Evolutionary conservation across 139 green algal genomes (phyloP).

Genomic region (Mychonastes homosphaera): DNA sequence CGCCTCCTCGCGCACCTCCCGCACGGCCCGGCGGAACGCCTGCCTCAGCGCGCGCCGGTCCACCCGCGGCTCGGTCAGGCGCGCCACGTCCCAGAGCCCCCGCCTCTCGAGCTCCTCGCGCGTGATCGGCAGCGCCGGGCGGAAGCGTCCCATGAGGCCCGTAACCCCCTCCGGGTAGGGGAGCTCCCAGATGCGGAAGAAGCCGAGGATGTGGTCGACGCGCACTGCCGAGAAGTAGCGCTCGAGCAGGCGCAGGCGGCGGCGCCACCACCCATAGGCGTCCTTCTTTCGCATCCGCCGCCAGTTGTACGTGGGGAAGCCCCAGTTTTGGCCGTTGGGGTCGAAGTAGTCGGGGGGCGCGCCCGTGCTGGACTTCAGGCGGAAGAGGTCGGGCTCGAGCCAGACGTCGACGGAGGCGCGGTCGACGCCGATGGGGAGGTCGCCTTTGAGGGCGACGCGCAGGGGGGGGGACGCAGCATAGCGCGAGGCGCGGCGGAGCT

Average conservation of each 20-base stretch:
- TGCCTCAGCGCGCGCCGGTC: not conserved
- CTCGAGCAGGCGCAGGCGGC: slow-evolving; percentile 61
- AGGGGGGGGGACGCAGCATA: not conserved
- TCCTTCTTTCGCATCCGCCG: slow-evolving; percentile 81
- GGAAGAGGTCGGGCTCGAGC: slow-evolving; percentile 72
- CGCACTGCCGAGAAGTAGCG: slow-evolving; percentile 91
- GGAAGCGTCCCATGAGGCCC: slow-evolving; percentile 77
- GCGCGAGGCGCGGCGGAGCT: slow-evolving; percentile 45
- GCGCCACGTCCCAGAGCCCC: slow-evolving; percentile 83
- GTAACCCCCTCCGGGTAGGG: slow-evolving; percentile 25
- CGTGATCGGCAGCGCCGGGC: slow-evolving; percentile 60
- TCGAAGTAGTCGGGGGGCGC: slow-evolving; percentile 86
- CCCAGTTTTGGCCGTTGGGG: slow-evolving; percentile 84
- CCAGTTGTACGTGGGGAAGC: slow-evolving; percentile 98
- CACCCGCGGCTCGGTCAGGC: slow-evolving; percentile 40
- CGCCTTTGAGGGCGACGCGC: slow-evolving; percentile 84
- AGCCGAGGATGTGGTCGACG: slow-evolving; percentile 97
- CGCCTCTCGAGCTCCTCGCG: slow-evolving; percentile 66
- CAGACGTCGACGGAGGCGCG: slow-evolving; percentile 89
- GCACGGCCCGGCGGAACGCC: too few relatives aligned
- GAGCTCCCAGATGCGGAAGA: slow-evolving; percentile 98
- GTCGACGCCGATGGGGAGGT: slow-evolving; percentile 94
- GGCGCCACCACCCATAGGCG: slow-evolving; percentile 73
- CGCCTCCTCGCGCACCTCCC: too few relatives aligned
- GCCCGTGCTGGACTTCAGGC: slow-evolving; percentile 80